These are phyloP conservation scores for Pseudofabraea citricarpa DNA, from an alignment of 2,329 filamentous ascomycete species.

Conservation along the genomic window DNA sequence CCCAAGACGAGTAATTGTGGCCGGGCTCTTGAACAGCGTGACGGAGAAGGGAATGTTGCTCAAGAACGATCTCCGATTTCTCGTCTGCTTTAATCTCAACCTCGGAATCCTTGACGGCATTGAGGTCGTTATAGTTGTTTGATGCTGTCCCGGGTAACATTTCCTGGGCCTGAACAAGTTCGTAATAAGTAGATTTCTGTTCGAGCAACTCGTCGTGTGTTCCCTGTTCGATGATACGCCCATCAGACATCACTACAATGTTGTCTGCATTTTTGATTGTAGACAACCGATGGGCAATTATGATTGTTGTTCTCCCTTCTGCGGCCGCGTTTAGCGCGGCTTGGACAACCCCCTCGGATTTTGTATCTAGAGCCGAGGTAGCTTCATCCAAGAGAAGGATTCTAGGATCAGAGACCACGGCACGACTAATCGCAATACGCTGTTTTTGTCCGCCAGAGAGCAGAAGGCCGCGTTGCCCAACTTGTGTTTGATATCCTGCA, in stretches of 20 bases:
- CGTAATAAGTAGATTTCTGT: slow-evolving; percentile 68
- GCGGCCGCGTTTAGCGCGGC: slow-evolving; percentile 47
- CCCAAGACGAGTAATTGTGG: slow-evolving; percentile 60
- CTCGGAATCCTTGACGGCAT: neutral
- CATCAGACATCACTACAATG: slow-evolving; percentile 86
- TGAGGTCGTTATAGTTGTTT: neutral
- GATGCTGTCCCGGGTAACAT: slow-evolving; percentile 56
- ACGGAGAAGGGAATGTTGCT: slow-evolving; percentile 46
- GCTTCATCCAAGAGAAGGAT: slow-evolving; percentile 81
- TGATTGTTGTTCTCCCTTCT: slow-evolving; percentile 1
- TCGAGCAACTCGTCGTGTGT: slow-evolving; percentile 77
- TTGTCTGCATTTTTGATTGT: slow-evolving; percentile 94
- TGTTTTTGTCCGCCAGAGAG: slow-evolving; percentile 31
- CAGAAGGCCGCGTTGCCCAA: slow-evolving; percentile 14
- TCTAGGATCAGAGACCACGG: slow-evolving; percentile 79
- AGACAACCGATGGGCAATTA: slow-evolving; percentile 59
- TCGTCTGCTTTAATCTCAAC: slow-evolving; percentile 42
- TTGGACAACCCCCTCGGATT: slow-evolving; percentile 73
- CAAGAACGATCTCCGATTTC: slow-evolving; percentile 41
- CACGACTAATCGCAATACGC: slow-evolving; percentile 81
- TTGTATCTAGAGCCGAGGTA: slow-evolving; percentile 69
- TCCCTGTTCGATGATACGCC: slow-evolving; percentile 85
- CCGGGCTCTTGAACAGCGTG: slow-evolving; percentile 36
- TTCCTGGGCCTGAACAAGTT: slow-evolving; percentile 82
- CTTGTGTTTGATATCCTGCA: slow-evolving; percentile 42